These are phyloP conservation scores for Colletotrichum sp. DNA, from an alignment of 2,329 filamentous ascomycete genomes.

Conservation along the genomic window DNA sequence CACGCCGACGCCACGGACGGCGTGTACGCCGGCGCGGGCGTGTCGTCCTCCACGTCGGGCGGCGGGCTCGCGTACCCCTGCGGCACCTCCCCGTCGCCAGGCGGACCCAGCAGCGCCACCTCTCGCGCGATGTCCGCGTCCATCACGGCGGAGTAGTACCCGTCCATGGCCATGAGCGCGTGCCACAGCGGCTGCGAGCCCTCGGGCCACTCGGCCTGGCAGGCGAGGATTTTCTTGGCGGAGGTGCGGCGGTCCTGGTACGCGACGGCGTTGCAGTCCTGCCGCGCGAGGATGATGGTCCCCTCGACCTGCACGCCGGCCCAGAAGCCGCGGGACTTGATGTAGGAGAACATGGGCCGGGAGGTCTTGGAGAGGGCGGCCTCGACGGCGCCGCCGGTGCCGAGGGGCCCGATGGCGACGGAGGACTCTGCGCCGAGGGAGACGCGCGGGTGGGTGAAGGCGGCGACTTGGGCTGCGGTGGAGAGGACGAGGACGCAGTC, in stretches of 20 bases:
- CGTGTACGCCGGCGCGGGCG: no score
- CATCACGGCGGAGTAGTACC: constrained; percentile 25
- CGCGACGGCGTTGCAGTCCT: constrained; percentile 80
- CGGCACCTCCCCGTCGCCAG: constrained; percentile 22
- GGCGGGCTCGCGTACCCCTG: constrained; percentile 3
- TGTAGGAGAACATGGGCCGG: constrained; percentile 78
- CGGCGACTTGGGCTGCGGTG: constrained; percentile 68
- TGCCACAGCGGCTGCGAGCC: constrained; percentile 42
- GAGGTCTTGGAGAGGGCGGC: constrained; percentile 33
- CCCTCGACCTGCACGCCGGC: constrained; percentile 83
- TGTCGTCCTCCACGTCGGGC: no score
- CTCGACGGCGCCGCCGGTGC: constrained; percentile 66
- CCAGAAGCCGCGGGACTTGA: constrained; percentile 82
- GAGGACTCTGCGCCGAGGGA: constrained; percentile 75
- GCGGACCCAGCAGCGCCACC: constrained; percentile 26
- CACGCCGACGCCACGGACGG: no score
- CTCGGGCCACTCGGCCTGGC: constrained; percentile 44
- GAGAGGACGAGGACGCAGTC: constrained; percentile 81
- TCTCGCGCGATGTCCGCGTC: constrained; percentile 30
- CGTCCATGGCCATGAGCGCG: constrained; percentile 43
- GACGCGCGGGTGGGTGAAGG: constrained; percentile 70
- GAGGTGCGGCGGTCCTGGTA: constrained; percentile 64
- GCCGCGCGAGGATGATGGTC: constrained; percentile 76
- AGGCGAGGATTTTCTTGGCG: constrained; percentile 38
- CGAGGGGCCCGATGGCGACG: constrained; percentile 62